Evolutionary conservation across 1,284 basidiomycete species (phyloP).

Genomic region (Salmacisia buchloeana): DNA sequence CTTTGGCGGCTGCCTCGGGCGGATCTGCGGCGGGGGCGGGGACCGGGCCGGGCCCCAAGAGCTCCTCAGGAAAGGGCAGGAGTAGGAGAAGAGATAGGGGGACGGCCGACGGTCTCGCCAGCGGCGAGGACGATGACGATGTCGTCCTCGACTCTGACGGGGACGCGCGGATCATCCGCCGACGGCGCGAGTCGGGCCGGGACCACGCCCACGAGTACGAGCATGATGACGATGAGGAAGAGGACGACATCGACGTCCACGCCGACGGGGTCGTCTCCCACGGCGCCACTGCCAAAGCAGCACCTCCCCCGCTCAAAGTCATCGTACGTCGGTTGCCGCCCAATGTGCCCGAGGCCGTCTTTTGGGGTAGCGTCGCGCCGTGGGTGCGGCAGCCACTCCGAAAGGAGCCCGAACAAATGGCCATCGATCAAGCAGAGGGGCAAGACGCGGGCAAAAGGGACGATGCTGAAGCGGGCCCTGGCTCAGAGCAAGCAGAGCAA

Average conservation of each 20-base stretch:
- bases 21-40: too few species aligned
- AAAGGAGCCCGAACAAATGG: conserved; percentile 64
- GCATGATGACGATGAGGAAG: too few species aligned
- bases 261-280: background rate
- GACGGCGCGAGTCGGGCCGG: too few species aligned
- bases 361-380: conserved; percentile 80
- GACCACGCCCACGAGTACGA: too few species aligned
- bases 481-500: conserved; percentile 55
- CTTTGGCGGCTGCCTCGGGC: too few species aligned
- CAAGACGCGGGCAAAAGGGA: background rate
- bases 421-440: background rate
- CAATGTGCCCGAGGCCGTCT: conserved; percentile 81
- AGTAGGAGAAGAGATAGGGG: too few species aligned
- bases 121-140: too few species aligned
- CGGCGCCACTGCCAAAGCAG: background rate
- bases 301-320: conserved; percentile 62
- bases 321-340: conserved; percentile 83
- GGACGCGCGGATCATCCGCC: too few species aligned
- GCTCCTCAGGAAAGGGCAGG: too few species aligned
- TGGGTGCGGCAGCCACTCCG: conserved; percentile 71
- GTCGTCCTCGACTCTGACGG: too few species aligned
- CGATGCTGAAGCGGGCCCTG: conserved; percentile 57
- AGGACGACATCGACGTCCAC: background rate
- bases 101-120: too few species aligned
- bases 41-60: too few species aligned